Conservation (phyloP, 2,329 filamentous ascomycete species). For the Amauroascus verrucosus region DNA sequence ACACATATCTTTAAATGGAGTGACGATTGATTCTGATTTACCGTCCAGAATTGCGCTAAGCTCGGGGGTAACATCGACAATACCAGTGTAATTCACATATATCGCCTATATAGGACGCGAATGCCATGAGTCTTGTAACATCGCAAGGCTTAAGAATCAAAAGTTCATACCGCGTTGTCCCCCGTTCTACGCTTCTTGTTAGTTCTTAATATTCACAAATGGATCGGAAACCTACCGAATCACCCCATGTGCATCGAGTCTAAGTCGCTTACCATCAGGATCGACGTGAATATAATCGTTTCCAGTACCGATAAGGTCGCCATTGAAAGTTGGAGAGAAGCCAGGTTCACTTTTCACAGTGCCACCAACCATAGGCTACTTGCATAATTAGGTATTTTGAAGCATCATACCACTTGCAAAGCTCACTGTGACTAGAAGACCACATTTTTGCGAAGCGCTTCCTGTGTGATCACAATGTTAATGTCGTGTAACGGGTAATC, state of each 20-base stretch:
- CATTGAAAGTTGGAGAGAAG: conserved; percentile 31
- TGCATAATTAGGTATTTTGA: neutral
- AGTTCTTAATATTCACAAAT: neutral
- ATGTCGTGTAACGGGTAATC: neutral
- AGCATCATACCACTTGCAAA: neutral
- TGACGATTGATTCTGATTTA: conserved; percentile 25
- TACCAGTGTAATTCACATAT: conserved; percentile 35
- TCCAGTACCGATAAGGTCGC: conserved; percentile 29
- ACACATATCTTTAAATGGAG: conserved; percentile 35
- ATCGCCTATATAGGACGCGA: conserved; percentile 17
- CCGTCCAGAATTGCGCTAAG: conserved; percentile 28
- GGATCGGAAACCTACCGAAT: conserved; percentile 26
- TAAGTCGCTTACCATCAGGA: conserved; percentile 30
- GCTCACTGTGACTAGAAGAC: conserved; percentile 30
- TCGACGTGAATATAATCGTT: conserved; percentile 37
- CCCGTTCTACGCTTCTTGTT: conserved; percentile 21
- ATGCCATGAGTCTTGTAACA: neutral
- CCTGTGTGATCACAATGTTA: conserved; percentile 18
- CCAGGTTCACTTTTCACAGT: conserved; percentile 28
- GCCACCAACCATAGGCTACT: conserved; percentile 31
- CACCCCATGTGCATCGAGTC: conserved; percentile 33
- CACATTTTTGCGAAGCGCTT: conserved; percentile 28
- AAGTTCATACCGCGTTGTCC: conserved; percentile 25
- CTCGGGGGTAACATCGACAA: conserved; percentile 28
- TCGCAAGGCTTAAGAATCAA: neutral